phyloP scores from a whole-genome alignment of 164 flowering plant genomes.

The Magnolia kwangsiensis region DNA sequence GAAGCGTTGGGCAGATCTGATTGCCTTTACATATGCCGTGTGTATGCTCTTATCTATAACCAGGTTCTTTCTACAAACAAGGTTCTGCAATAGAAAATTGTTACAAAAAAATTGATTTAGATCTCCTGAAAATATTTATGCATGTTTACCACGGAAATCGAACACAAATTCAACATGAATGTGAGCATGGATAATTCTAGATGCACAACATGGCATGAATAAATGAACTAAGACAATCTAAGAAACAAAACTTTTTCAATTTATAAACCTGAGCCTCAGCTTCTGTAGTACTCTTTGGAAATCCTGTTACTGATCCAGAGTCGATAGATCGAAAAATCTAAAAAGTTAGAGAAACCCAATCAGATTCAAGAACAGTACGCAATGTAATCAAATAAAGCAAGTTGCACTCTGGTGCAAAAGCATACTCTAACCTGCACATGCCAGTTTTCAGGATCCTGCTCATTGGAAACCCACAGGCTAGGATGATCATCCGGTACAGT shows the following conservation, averaged over 20 bases:
- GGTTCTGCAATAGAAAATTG: conserved; percentile 49
- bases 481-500: conserved; percentile 26
- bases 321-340: conserved; percentile 87
- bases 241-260: neutral
- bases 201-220: neutral
- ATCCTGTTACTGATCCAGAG: conserved; percentile 76
- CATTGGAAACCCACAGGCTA: conserved; percentile 44
- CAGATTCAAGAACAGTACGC: conserved; percentile 1
- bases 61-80: conserved; percentile 48
- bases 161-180: neutral
- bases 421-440: conserved; percentile 67
- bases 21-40: conserved; percentile 74
- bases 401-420: neutral
- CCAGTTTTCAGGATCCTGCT: conserved; percentile 70
- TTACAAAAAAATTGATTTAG: neutral
- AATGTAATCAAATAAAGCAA: conserved; percentile 8
- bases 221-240: neutral
- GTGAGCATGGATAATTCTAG: neutral
- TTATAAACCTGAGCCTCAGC: conserved; percentile 44
- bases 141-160: neutral
- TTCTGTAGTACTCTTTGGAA: conserved; percentile 37
- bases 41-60: conserved; percentile 79
- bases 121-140: neutral
- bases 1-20: conserved; percentile 76
- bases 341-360: conserved; percentile 16